Percentiles rank a stretch among this genome's conserved stretches.
Evolutionary conservation across 1,284 basidiomycete species (phyloP).

Genomic region (Cutaneotrichosporon cyanovorans): DNA sequence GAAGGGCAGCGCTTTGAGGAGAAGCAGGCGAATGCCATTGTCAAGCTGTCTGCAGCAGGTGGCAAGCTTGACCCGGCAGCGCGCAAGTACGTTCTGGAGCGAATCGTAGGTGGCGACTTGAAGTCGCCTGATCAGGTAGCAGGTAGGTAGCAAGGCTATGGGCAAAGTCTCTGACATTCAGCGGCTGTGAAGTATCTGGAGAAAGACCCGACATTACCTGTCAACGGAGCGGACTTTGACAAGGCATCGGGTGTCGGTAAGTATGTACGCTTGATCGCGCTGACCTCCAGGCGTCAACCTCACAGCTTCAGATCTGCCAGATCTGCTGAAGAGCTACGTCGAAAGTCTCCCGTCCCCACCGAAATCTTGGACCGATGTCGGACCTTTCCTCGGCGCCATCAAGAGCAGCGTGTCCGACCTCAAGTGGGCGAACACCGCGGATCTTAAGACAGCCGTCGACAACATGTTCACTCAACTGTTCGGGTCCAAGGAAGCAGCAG

Average conservation of each 20-base stretch:
- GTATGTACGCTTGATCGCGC: slow-evolving; percentile 33
- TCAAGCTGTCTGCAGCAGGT: slow-evolving; percentile 60
- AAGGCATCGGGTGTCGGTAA: slow-evolving; percentile 78
- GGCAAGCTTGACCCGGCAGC: slow-evolving; percentile 57
- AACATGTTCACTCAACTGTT: slow-evolving; percentile 65
- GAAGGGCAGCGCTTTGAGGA: slow-evolving; percentile 57
- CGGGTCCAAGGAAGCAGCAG: slow-evolving; percentile 62
- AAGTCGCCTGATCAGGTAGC: slow-evolving; percentile 79
- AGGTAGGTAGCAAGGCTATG: slow-evolving; percentile 52
- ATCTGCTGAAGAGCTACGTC: slow-evolving; percentile 59
- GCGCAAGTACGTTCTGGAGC: slow-evolving; percentile 60
- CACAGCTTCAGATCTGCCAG: slow-evolving; percentile 61
- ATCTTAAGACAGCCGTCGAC: slow-evolving; percentile 83
- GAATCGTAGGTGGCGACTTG: slow-evolving; percentile 64
- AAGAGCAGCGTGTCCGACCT: slow-evolving; percentile 59
- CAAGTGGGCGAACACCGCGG: slow-evolving; percentile 77
- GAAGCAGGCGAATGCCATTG: slow-evolving; percentile 68
- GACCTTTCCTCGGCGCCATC: slow-evolving; percentile 62
- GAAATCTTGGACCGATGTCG: slow-evolving; percentile 67
- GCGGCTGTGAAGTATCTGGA: slow-evolving; percentile 75
- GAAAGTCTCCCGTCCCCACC: slow-evolving; percentile 49
- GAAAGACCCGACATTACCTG: slow-evolving; percentile 52
- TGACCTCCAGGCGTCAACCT: slow-evolving; percentile 64
- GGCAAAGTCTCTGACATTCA: slow-evolving; percentile 32
- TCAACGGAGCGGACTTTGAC: slow-evolving; percentile 70